Percentiles rank a stretch among this genome's conserved stretches.
Evolutionary conservation across 306 rosid species (phyloP).

Genomic region (Clitoria ternatea): DNA sequence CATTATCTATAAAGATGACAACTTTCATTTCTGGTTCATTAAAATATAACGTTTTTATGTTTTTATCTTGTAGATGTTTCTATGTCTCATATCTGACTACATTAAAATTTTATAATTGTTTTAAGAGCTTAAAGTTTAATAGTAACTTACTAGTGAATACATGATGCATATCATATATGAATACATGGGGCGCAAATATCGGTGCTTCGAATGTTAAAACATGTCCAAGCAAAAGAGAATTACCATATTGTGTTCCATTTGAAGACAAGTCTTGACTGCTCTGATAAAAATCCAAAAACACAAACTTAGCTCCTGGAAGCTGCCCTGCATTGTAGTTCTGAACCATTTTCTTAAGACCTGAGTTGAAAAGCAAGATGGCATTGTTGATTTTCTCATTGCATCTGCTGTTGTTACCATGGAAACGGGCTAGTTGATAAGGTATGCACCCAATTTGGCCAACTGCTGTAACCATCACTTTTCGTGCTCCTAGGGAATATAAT

Average conservation of each 20-base stretch:
- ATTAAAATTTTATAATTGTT: too few relatives aligned
- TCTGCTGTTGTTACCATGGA: constrained; percentile 44
- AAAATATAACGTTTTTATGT: too few relatives aligned
- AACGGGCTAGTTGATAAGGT: constrained; percentile 78
- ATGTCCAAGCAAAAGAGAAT: not conserved
- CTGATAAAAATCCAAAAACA: constrained; percentile 59
- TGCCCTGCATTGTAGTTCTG: constrained; percentile 61
- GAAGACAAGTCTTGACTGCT: constrained; percentile 50
- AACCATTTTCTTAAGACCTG: constrained; percentile 60
- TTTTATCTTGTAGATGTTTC: too few relatives aligned
- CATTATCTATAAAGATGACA: too few relatives aligned
- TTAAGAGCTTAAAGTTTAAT: too few relatives aligned
- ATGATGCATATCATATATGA: too few relatives aligned
- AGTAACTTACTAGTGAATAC: too few relatives aligned
- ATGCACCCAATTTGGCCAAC: constrained; percentile 92
- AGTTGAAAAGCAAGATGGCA: constrained; percentile 63
- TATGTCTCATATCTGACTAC: too few relatives aligned
- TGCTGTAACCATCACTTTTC: constrained; percentile 74
- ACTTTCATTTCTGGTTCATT: too few relatives aligned
- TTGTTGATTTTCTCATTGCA: constrained; percentile 80
- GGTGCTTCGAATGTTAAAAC: too few relatives aligned
- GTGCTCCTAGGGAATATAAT: constrained; percentile 72
- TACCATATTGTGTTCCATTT: constrained; percentile 56
- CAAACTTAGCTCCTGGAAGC: constrained; percentile 82
- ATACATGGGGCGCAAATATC: too few relatives aligned